Evolutionary conservation across 2,329 filamentous ascomycete species (phyloP).

Genomic region (Arthrobotrys sinensis): DNA sequence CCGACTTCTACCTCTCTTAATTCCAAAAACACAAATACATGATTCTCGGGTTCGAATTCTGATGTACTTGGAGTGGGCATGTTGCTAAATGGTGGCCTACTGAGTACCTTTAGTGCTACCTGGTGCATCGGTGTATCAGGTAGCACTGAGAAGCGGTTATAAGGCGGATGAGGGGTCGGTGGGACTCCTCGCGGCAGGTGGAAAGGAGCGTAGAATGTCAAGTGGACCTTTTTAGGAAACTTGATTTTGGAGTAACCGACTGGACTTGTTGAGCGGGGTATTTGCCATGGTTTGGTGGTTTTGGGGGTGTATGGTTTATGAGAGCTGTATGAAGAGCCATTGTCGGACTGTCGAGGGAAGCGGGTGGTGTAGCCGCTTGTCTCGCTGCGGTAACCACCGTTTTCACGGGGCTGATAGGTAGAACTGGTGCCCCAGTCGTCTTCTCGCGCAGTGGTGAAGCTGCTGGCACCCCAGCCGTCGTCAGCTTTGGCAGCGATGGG

Average conservation of each 20-base stretch:
- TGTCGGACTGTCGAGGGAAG: not conserved
- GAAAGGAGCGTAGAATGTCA: conserved; percentile 48
- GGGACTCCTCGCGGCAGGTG: conserved; percentile 43
- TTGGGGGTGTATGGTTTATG: not conserved
- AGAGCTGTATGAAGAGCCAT: not conserved
- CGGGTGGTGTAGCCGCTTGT: not conserved
- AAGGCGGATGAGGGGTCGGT: conserved; percentile 24
- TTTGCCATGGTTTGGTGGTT: conserved; percentile 16
- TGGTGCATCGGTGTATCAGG: conserved; percentile 26
- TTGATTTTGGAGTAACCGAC: conserved; percentile 15
- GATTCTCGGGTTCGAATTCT: conserved; percentile 6
- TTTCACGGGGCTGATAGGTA: not conserved
- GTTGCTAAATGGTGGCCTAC: conserved; percentile 9
- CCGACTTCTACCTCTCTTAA: conserved; percentile 1
- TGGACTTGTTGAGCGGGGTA: conserved; percentile 14
- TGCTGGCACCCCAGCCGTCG: conserved; percentile 7
- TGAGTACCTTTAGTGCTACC: conserved; percentile 30
- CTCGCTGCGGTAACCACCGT: not conserved
- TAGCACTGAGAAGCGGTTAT: conserved; percentile 41
- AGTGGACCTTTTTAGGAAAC: conserved; percentile 46
- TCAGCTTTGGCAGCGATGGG: conserved; percentile 22
- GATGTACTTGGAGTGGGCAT: conserved; percentile 12
- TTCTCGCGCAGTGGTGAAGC: not conserved
- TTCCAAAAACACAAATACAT: conserved; percentile 36
- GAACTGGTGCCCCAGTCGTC: conserved; percentile 10